Evolutionary conservation across 73 alveolate species (phyloP), one percentile per base, ranked within the genome.

Genomic region (Tetrahymena borealis): DNA sequence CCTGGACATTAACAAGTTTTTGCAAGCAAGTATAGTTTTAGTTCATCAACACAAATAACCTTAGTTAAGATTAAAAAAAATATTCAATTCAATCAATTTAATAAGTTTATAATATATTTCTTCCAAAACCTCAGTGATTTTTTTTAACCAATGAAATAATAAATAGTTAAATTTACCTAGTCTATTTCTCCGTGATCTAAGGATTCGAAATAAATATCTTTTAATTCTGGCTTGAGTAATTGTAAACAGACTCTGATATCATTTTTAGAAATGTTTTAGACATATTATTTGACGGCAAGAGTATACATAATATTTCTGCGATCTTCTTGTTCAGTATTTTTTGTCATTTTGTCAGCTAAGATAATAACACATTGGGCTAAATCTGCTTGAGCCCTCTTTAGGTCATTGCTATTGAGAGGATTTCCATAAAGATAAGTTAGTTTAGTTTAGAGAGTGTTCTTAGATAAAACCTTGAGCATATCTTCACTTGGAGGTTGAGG

Each of bases 1-100:
- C 99, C 99, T 12, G 99, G 99, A 85, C 99, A 98, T 35, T 97
- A 91, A 60, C 99, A 98, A 32, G 98, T 95, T 95, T 98, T 98
- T 24, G 99, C 99, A 60, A 98, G 96, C 79, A 98, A 91, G 92
- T 98, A 98, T 4, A 97, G 95, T 94, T 98, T 98, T 32, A 97
- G 95, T 94, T 98, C 99, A 93, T 98, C 99, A 7, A 97, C 98
- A 92, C 99, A 98, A 28, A 98, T 93, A 11, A 98, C 85, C 85
- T 60, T 3, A 18, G n/a, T n/a, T n/a, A n/a, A n/a, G n/a, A n/a
- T n/a, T 97, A 91, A 96, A 96, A 93, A 97, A 96, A 18, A 42
- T 93, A 35, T 78, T 93, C 10, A 94, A 7, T 38, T 91, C 32
- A 13, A 1, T 40, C 32, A 79, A 40, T 4, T 78, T 1, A 40